Conservation (phyloP, 1,139 yeast genomes). For the Barnettozyma hawaiiensis region DNA sequence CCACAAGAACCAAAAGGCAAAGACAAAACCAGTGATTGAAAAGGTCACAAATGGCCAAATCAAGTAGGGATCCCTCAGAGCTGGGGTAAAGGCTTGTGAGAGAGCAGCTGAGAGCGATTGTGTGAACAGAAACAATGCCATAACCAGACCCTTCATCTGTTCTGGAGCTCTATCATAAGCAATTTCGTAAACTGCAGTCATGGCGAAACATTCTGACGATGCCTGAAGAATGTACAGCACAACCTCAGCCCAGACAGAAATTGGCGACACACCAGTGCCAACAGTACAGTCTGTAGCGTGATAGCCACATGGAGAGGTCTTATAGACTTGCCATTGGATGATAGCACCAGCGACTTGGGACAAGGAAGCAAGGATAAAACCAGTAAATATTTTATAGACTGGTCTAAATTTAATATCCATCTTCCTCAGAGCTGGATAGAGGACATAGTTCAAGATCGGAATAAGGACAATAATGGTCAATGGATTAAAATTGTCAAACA, state of each 20-base stretch:
- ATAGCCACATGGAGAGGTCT: conserved; percentile 68
- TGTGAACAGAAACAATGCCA: conserved; percentile 59
- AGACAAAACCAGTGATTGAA: conserved; percentile 41
- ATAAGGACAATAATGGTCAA: conserved; percentile 58
- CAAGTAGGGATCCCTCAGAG: conserved; percentile 48
- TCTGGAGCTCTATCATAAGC: conserved; percentile 69
- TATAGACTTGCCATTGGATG: conserved; percentile 68
- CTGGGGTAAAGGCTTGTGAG: conserved; percentile 50
- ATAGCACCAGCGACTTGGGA: conserved; percentile 81
- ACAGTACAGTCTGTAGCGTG: conserved; percentile 40
- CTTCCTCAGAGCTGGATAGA: conserved; percentile 57
- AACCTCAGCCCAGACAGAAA: conserved; percentile 53
- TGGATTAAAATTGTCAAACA: conserved; percentile 63
- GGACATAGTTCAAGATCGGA: conserved; percentile 52
- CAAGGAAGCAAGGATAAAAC: conserved; percentile 65
- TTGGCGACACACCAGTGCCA: conserved; percentile 41
- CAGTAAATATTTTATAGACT: conserved; percentile 66
- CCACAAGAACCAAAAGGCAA: conserved; percentile 39
- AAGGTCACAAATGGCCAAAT: conserved; percentile 51
- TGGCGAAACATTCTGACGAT: conserved; percentile 64
- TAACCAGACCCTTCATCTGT: conserved; percentile 60
- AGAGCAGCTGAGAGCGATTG: conserved; percentile 57
- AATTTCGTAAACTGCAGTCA: conserved; percentile 61
- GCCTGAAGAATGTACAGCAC: conserved; percentile 52
- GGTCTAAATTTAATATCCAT: conserved; percentile 55